A percentile compares a stretch with the other conserved stretches of the same genome.
Conservation (phyloP, 495 filamentous ascomycete genomes). For the Viridothelium virens region DNA sequence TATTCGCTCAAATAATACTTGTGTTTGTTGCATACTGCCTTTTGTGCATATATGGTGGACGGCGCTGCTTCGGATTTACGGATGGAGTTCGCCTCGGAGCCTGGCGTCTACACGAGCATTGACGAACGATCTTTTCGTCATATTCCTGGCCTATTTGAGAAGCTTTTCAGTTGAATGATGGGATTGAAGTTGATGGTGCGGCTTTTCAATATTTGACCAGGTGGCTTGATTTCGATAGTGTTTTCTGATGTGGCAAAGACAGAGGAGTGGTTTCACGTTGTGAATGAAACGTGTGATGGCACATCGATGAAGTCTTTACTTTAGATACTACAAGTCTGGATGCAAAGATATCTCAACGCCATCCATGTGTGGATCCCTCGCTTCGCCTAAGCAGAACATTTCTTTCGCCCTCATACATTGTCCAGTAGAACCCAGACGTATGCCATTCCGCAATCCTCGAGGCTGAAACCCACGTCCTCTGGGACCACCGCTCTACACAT, state of each 20-base stretch:
- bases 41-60: no score
- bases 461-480: neutral
- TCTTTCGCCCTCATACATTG: neutral
- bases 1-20: neutral
- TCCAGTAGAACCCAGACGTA: neutral
- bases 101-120: neutral
- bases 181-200: no score
- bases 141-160: no score
- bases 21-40: neutral
- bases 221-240: no score
- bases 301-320: slow-evolving; percentile 1
- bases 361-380: slow-evolving; percentile 1
- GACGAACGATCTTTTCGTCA: neutral
- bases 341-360: neutral
- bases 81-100: neutral
- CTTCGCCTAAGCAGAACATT: neutral
- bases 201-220: no score
- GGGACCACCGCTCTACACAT: slow-evolving; percentile 17
- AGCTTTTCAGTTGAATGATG: no score
- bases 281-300: neutral
- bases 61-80: neutral
- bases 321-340: neutral
- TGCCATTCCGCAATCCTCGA: neutral
- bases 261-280: neutral
- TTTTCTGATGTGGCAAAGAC: neutral